Base-by-base conservation (phyloP, 768 basidiomycete species). In the Neoboletus brunneissimus region DNA sequence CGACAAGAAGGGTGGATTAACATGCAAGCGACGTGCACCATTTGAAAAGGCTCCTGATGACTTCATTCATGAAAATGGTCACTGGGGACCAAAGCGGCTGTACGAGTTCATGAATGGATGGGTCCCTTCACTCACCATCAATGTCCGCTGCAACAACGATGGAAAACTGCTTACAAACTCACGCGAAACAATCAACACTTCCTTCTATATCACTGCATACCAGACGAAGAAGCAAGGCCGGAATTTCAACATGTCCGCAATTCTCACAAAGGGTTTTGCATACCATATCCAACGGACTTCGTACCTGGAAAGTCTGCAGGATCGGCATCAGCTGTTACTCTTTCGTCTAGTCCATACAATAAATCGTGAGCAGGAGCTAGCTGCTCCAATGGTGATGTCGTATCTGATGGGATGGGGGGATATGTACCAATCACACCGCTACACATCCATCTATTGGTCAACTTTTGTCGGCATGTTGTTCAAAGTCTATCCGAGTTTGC, bases 361-460 rank as follows among this genome's bases (percentile, higher is more conserved):
- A 0, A 79, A 73, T 45, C 40, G 58, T 0, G 69, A 77, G 46
- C 76, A 77, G 53, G 79, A 80, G 42, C 40, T 76, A 0, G 56
- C 69, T 0, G 76, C 62, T 0, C 74, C 75, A 1, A 72, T 75
- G 70, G 73, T 79, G 0, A 69, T 77, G 0, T 66, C 67, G 0
- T 78, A 78, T 44, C 60, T 81, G 0, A 78, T 79, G 77, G 76
- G 74, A 3, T 79, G 75, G 76, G 76, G 75, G 0, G 76, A 81
- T 48, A 35, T 27, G 0, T 75, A 69, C 27, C 23, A 23, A 0
- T 80, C 76, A 0, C 79, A 81, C 51, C 53, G 59, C 4, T 80
- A 77, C 48, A 51, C 4, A 20, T 0, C 40, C n/a, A 40, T 40
- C 12, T 40, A 18, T 40, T 40, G 38, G 38, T 40, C n/a, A n/a